Percentiles rank a stretch among this genome's conserved stretches.
These are phyloP conservation scores for Aspergillus persii DNA, from an alignment of 2,329 filamentous ascomycete species.

Conservation along the genomic window DNA sequence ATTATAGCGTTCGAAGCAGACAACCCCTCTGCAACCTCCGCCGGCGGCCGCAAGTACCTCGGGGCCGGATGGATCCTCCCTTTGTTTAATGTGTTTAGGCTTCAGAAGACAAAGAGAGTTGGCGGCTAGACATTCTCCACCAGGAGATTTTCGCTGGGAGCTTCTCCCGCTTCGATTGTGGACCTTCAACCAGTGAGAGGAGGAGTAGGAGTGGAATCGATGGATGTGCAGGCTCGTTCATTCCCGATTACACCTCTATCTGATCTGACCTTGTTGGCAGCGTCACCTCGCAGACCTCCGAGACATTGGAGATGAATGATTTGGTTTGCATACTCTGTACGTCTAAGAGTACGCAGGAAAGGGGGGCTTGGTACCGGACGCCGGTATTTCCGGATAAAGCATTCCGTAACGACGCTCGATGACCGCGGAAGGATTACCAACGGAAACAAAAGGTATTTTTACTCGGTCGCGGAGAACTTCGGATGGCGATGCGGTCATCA, in stretches of 20 bases:
- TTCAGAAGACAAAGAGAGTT: conserved; percentile 6
- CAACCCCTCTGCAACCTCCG: neutral
- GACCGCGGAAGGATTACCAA: conserved; percentile 7
- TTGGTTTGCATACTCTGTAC: neutral
- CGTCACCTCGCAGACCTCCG: neutral
- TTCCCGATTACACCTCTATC: conserved; percentile 9
- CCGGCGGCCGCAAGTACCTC: neutral
- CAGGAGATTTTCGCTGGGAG: conserved; percentile 32
- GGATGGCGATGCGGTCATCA: conserved; percentile 8
- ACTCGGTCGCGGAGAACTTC: conserved; percentile 10
- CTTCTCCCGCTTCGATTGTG: conserved; percentile 41
- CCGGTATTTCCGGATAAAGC: conserved; percentile 7
- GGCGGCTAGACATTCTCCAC: conserved; percentile 29
- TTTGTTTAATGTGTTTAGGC: conserved; percentile 10
- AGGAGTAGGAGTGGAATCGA: conserved; percentile 5
- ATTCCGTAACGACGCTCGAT: conserved; percentile 1
- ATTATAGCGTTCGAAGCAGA: no score
- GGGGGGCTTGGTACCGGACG: neutral
- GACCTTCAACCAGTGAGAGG: conserved; percentile 23
- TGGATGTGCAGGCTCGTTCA: conserved; percentile 9
- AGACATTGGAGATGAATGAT: neutral
- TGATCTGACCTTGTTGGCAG: conserved; percentile 8
- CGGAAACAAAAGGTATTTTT: neutral
- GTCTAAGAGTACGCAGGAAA: no score
- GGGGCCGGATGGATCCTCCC: conserved; percentile 11